Conservation (phyloP, 768 basidiomycete species). For the Boletus sp. region DNA sequence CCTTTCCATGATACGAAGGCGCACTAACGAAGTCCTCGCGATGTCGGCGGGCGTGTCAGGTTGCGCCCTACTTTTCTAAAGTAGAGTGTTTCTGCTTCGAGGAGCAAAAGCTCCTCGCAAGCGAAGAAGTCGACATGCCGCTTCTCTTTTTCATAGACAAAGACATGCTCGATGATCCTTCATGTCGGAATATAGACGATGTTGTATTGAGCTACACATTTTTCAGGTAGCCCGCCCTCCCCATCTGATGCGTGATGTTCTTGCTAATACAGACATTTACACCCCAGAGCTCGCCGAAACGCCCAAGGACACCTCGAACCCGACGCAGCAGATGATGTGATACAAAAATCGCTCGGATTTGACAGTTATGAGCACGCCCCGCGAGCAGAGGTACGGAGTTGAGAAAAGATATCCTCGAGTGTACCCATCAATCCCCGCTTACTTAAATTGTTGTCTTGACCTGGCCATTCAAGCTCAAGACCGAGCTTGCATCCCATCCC, state of each 20-base stretch:
- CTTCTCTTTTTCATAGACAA: slow-evolving; percentile 98
- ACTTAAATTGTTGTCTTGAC: neutral
- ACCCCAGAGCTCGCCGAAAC: slow-evolving; percentile 77
- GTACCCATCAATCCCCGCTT: neutral
- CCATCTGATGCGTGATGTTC: neutral
- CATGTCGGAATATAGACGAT: slow-evolving; percentile 83
- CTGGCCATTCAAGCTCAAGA: neutral
- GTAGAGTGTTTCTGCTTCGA: slow-evolving; percentile 99
- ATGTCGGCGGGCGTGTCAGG: slow-evolving; percentile 40
- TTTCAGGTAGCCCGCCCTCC: slow-evolving; percentile 61
- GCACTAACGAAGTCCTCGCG: neutral
- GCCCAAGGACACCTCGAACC: slow-evolving; percentile 83
- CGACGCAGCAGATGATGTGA: slow-evolving; percentile 75
- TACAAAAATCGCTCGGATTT: slow-evolving; percentile 81
- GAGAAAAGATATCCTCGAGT: neutral
- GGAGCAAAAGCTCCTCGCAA: slow-evolving; percentile 90
- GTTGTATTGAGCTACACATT: slow-evolving; percentile 96
- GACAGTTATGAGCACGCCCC: slow-evolving; percentile 52
- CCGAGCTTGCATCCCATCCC: neutral
- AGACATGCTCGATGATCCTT: slow-evolving; percentile 90
- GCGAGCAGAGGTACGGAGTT: slow-evolving; percentile 24
- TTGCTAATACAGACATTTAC: neutral
- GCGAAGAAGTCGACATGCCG: slow-evolving; percentile 98
- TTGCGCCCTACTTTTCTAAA: slow-evolving; percentile 98
- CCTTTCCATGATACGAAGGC: neutral